Evolutionary conservation across 2,329 filamentous ascomycete species (phyloP).

Genomic region (Pseudogymnoascus sp.): DNA sequence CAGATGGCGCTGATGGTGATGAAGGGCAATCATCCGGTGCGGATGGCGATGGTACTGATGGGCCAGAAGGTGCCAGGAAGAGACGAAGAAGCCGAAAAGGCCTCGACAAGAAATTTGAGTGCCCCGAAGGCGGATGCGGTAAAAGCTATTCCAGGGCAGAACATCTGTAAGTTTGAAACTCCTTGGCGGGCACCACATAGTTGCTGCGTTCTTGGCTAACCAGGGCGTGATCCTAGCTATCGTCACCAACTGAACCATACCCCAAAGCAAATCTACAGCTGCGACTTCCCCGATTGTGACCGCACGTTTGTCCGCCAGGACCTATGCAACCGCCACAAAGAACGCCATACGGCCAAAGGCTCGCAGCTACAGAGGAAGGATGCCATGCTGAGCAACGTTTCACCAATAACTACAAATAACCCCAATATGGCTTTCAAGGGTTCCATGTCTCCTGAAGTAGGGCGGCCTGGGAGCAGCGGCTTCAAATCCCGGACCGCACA

Average conservation of each 20-base stretch:
- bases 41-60: constrained; percentile 25
- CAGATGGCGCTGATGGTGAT: constrained; percentile 14
- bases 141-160: constrained; percentile 96
- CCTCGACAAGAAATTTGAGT: constrained; percentile 74
- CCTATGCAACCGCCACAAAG: constrained; percentile 75
- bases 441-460: constrained; percentile 26
- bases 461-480: constrained; percentile 20
- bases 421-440: constrained; percentile 15
- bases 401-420: constrained; percentile 17
- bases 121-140: constrained; percentile 76
- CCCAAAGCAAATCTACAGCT: constrained; percentile 90
- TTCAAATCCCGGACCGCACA: constrained; percentile 22
- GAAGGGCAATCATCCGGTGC: constrained; percentile 26
- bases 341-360: constrained; percentile 71
- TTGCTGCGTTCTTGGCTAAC: constrained; percentile 8
- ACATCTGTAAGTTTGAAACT: constrained; percentile 60
- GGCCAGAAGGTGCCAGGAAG: constrained; percentile 33
- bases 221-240: constrained; percentile 41
- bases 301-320: constrained; percentile 91
- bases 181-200: constrained; percentile 15
- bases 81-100: constrained; percentile 67
- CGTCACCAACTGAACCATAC: constrained; percentile 93
- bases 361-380: constrained; percentile 70
- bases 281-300: constrained; percentile 84
- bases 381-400: constrained; percentile 47